Evolutionary conservation across 306 rosid genomes (phyloP), one percentile per base, ranked within the genome.

Genomic region (Hylodesmum podocarpum): DNA sequence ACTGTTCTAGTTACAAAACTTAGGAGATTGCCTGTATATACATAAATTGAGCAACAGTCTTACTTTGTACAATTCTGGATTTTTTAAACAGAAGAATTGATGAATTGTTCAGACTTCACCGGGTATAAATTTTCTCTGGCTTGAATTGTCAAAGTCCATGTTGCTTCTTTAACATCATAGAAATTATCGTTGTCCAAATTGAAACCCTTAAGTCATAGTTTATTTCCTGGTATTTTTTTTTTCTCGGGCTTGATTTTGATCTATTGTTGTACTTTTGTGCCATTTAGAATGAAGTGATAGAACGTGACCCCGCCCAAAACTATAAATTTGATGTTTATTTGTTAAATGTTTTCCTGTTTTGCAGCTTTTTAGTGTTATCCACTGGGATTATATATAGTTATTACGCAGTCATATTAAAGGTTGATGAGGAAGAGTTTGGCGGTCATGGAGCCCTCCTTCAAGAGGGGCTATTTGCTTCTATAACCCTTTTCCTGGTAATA

Each of bases 381-480:
- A 57, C 97, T 8, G 93, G 91, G 70, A 71, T 91, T 37, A 83
- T 91, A 68, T 92, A 92, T 59, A 89, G 98, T 66, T 96, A 96
- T 73, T 96, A 96, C 39, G 88, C 97, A 8, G 75, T 91, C 81
- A 79, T 96, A 80, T 86, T 96, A 67, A 92, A 91, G 91, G 84
- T 96, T 75, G 99, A 96, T 1, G 99, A 96, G 80, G 99, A 96
- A 80, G 99, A 96, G 67, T 89, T 88, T 75, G 99, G 99, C 3
- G 99, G 99, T 54, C 99, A 96, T 78, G 96, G 96, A 66, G 92
- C 99, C 75, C 99, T 96, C 68, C 99, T 96, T 46, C 99, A 92
- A 83, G 99, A 96, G 80, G 99, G 99, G 15, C 93, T 96, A 81
- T 96, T 96, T 49, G 99, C 99, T 34, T 96, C 99, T 33, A 31